Evolutionary conservation across 2,329 filamentous ascomycete genomes (phyloP), one percentile per base, ranked within the genome.

Genomic region (Dendrostoma leiphaemia): DNA sequence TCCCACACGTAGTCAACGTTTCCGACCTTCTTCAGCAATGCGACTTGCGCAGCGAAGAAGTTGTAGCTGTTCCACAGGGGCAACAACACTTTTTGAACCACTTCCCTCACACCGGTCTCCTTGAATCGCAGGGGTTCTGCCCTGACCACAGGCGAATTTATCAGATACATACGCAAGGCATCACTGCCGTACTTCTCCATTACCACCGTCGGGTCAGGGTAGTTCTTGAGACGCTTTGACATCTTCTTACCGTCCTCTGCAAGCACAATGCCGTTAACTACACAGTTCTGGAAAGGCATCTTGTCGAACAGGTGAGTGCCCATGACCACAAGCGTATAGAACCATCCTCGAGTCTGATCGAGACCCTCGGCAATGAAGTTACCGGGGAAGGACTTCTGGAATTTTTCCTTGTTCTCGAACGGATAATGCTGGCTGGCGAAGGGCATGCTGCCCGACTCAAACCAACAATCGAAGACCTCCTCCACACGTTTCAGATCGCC

Each of bases 231-330:
- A 51, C 93, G 85, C 74, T 97, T 97, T 6, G 91, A 96, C 93
- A 97, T 97, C 79, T 97, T 97, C 79, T 96, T 97, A 53, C 93
- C 93, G 65, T 96, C 91, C 68, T 96, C 91, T 1, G 92, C 92
- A 37, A 97, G 80, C 4, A 97, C 91, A 59, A 96, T 94, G 47
- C 92, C 92, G 67, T 96, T 97, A 59, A 96, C 91, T n/a, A 97
- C 90, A 64, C 91, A 95, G 69, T 96, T 97, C 74, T 94, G 86
- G 79, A 96, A 97, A 0, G 93, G 91, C 2, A 91, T 84, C 32
- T 84, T 82, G 40, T 89, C 89, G 64, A 94, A 96, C 4, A 97
- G 80, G 67, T 96, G 90, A 7, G 89, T 94, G 31, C 92, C 92
- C 45, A 97, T 77, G 9, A 97, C 91, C 19, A 90, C 84, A 58